Evolutionary conservation across 2,329 filamentous ascomycete species (phyloP).

Genomic region (Fusarium sp.): DNA sequence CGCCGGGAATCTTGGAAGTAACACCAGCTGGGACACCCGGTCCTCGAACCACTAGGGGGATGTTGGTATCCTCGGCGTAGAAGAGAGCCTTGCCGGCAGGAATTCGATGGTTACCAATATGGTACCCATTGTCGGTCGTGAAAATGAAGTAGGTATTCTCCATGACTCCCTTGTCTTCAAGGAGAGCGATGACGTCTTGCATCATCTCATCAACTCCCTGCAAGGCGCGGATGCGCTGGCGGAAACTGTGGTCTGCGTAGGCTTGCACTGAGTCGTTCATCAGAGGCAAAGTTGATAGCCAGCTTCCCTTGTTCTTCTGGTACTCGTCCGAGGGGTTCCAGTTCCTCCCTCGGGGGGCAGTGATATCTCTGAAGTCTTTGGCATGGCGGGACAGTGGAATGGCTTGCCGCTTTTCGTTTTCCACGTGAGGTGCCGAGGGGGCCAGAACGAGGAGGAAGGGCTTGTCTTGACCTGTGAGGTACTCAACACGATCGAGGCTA

Average conservation of each 20-base stretch:
- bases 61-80: constrained; percentile 62
- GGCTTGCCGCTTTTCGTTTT: constrained; percentile 42
- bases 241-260: constrained; percentile 51
- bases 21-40: constrained; percentile 55
- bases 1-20: constrained; percentile 54
- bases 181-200: constrained; percentile 47
- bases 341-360: constrained; percentile 68
- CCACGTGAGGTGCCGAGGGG: constrained; percentile 49
- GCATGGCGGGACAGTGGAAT: constrained; percentile 62
- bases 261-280: constrained; percentile 1
- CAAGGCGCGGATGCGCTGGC: constrained; percentile 52
- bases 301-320: not conserved
- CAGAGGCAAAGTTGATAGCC: not conserved
- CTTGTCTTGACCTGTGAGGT: constrained; percentile 15
- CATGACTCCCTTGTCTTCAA: constrained; percentile 44
- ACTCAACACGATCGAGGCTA: constrained; percentile 5
- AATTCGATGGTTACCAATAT: constrained; percentile 63
- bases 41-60: constrained; percentile 62
- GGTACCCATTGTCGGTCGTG: constrained; percentile 64
- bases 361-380: constrained; percentile 66
- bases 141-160: constrained; percentile 62
- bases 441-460: constrained; percentile 68
- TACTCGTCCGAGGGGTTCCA: constrained; percentile 65
- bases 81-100: constrained; percentile 62
- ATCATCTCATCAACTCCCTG: constrained; percentile 58